Evolutionary conservation across 225 moss, liverwort and hornwort species (phyloP).

Genomic region (Sphagnum contortum): DNA sequence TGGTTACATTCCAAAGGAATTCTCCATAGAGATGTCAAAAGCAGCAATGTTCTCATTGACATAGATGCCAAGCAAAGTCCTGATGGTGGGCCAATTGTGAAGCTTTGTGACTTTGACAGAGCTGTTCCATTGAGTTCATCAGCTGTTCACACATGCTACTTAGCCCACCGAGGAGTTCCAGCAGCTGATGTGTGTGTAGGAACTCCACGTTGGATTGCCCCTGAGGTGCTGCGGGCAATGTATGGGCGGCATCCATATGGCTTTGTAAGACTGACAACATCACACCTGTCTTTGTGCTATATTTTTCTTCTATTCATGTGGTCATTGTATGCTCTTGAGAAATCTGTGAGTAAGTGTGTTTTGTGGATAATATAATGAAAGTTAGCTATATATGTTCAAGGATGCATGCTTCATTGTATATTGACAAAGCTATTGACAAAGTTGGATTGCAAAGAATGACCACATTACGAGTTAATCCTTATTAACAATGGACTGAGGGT

Average conservation of each 20-base stretch:
- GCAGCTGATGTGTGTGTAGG: constrained; percentile 83
- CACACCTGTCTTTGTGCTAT: no score
- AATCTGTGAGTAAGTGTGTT: no score
- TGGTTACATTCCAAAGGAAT: constrained; percentile 73
- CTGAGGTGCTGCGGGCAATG: constrained; percentile 92
- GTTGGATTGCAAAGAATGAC: no score
- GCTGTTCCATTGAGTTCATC: constrained; percentile 84
- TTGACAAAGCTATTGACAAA: no score
- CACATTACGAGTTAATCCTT: no score
- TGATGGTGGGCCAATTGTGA: constrained; percentile 57
- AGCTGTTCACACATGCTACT: constrained; percentile 75
- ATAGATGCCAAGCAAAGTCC: constrained; percentile 49
- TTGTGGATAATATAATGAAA: no score
- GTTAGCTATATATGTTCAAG: no score
- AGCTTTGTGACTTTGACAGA: constrained; percentile 89
- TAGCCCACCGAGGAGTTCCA: constrained; percentile 92
- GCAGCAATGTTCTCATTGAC: constrained; percentile 87
- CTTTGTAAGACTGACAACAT: constrained; percentile 33
- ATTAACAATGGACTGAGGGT: no score
- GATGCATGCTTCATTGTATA: no score
- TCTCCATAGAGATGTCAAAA: constrained; percentile 87
- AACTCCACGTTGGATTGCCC: constrained; percentile 96
- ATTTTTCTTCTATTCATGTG: neutral
- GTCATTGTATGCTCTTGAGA: neutral
- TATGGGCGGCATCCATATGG: constrained; percentile 78